phyloP scores from a whole-genome alignment of 2,329 filamentous ascomycete species.

The Rhinocladiella mackenziei region DNA sequence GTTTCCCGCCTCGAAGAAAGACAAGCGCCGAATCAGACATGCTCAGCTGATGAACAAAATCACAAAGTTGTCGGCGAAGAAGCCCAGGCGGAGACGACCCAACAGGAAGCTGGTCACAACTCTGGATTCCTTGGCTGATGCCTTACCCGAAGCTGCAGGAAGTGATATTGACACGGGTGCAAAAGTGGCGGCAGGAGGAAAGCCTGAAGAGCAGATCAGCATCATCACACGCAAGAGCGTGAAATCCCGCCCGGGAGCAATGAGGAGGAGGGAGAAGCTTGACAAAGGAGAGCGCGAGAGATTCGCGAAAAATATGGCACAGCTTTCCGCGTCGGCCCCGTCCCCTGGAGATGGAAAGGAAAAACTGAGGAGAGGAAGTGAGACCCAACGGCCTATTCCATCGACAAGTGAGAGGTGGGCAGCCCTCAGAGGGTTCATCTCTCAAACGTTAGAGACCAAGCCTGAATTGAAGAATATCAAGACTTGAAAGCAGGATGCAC shows the following conservation, averaged over 20 bases:
- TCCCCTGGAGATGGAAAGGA: background rate
- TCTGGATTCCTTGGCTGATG: slow-evolving; percentile 72
- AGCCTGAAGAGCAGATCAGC: slow-evolving; percentile 50
- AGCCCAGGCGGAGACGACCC: slow-evolving; percentile 59
- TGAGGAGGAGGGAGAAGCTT: slow-evolving; percentile 77
- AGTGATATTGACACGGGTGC: slow-evolving; percentile 42
- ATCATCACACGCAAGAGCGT: slow-evolving; percentile 72
- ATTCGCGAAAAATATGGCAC: slow-evolving; percentile 78
- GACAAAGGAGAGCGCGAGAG: slow-evolving; percentile 77
- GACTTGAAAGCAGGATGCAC: no score
- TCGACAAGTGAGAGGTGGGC: slow-evolving; percentile 66
- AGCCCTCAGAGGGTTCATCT: slow-evolving; percentile 77
- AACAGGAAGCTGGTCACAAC: slow-evolving; percentile 74
- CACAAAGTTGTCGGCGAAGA: slow-evolving; percentile 52
- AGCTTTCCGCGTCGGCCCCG: slow-evolving; percentile 46
- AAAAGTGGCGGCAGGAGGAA: slow-evolving; percentile 35
- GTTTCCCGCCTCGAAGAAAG: slow-evolving; percentile 71
- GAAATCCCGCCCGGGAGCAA: slow-evolving; percentile 68
- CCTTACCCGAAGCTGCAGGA: slow-evolving; percentile 62
- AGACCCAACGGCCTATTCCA: slow-evolving; percentile 22
- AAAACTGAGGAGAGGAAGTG: slow-evolving; percentile 12
- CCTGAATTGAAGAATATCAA: slow-evolving; percentile 17
- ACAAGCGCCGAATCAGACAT: slow-evolving; percentile 80
- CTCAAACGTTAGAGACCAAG: slow-evolving; percentile 79
- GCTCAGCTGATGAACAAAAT: slow-evolving; percentile 74